Conservation (phyloP, 2,329 filamentous ascomycete species). For the Verticillium alfalfae region DNA sequence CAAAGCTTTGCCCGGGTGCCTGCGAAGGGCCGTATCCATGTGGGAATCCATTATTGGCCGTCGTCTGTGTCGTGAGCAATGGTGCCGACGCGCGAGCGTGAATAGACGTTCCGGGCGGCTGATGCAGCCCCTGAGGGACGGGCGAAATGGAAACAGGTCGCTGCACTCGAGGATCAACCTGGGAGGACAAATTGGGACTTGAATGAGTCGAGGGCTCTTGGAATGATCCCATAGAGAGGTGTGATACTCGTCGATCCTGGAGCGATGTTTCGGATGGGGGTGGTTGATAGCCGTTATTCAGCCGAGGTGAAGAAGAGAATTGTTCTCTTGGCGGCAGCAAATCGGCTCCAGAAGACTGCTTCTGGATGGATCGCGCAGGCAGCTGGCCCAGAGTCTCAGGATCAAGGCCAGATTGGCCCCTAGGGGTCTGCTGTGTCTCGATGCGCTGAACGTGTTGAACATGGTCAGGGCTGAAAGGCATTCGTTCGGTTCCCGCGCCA, state of each 20-base stretch:
- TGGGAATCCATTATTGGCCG: background rate
- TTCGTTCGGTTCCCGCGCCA: background rate
- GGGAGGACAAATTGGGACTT: background rate
- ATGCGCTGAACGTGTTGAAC: background rate
- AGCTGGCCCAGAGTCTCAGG: background rate
- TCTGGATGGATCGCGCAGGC: background rate
- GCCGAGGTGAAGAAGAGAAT: background rate
- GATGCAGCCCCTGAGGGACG: background rate
- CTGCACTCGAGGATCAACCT: background rate
- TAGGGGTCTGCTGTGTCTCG: background rate
- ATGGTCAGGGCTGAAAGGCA: background rate
- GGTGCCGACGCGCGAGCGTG: background rate
- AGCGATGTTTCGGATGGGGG: background rate
- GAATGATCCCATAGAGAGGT: background rate
- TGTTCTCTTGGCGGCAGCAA: background rate
- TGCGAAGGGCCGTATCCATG: background rate
- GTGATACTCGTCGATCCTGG: background rate
- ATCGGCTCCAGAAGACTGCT: background rate
- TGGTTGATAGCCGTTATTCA: background rate
- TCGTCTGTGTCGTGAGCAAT: background rate
- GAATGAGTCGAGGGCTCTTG: background rate
- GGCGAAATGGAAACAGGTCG: background rate
- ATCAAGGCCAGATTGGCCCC: background rate
- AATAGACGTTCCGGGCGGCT: background rate
- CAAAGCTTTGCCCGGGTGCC: background rate